A percentile compares a stretch with the other conserved stretches of the same genome.
Evolutionary conservation across 2,329 filamentous ascomycete species (phyloP).

Genomic region (Diaporthe vaccinii): DNA sequence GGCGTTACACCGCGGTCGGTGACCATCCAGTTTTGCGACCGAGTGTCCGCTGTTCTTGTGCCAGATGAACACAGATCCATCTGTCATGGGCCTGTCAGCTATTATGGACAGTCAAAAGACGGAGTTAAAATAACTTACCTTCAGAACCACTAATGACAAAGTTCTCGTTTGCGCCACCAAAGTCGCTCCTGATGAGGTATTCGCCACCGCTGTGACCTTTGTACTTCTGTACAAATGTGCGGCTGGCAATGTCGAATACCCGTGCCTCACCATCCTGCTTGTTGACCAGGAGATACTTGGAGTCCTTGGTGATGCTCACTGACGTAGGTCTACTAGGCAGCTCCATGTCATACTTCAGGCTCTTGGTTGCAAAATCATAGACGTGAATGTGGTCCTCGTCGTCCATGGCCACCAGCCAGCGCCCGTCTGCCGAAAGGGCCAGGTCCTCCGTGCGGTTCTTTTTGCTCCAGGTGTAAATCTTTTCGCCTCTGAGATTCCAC

Average conservation of each 20-base stretch:
- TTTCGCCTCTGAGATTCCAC: slow-evolving; percentile 76
- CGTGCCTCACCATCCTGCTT: slow-evolving; percentile 82
- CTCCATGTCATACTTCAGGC: slow-evolving; percentile 81
- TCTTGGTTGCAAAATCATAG: slow-evolving; percentile 82
- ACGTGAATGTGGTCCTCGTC: slow-evolving; percentile 79
- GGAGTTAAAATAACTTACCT: slow-evolving; percentile 63
- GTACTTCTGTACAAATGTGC: slow-evolving; percentile 80
- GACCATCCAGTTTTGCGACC: slow-evolving; percentile 82
- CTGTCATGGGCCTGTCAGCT: slow-evolving; percentile 49
- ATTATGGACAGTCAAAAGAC: not conserved
- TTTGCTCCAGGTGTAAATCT: slow-evolving; percentile 75
- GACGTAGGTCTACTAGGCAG: slow-evolving; percentile 79
- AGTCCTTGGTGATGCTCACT: slow-evolving; percentile 85
- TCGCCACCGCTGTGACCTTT: slow-evolving; percentile 80
- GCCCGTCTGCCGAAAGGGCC: slow-evolving; percentile 84
- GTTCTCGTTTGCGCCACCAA: slow-evolving; percentile 92
- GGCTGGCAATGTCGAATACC: slow-evolving; percentile 81
- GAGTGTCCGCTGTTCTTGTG: slow-evolving; percentile 84
- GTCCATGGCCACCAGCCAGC: slow-evolving; percentile 83
- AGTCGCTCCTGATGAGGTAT: slow-evolving; percentile 84
- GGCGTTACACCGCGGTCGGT: slow-evolving; percentile 84
- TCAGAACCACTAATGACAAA: slow-evolving; percentile 95
- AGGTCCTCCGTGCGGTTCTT: slow-evolving; percentile 86
- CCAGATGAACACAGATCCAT: slow-evolving; percentile 86
- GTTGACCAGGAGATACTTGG: slow-evolving; percentile 85